Conservation (phyloP, 371 early-diverging fungal genomes). For the Mortierella sp. region DNA sequence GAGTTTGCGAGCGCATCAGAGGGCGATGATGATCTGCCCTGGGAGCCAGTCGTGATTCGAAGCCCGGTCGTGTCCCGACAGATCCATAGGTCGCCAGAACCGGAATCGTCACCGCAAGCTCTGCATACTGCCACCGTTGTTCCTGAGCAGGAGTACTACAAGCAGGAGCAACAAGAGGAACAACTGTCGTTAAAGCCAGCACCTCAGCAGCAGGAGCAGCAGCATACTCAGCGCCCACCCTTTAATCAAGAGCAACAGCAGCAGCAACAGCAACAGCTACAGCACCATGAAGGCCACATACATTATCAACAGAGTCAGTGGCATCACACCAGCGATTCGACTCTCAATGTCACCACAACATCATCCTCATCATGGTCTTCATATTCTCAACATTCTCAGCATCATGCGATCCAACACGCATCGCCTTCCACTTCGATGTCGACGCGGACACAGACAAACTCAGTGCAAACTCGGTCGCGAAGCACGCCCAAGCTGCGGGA, state of each 20-base stretch:
- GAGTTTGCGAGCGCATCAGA: slow-evolving; percentile 56
- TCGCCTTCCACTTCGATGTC: slow-evolving; percentile 12
- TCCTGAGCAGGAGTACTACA: no score
- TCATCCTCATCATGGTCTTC: not conserved
- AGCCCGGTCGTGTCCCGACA: slow-evolving; percentile 34
- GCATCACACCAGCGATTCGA: not conserved
- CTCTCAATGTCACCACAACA: not conserved
- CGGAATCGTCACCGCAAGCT: no score
- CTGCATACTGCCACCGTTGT: no score
- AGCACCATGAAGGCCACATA: slow-evolving; percentile 12
- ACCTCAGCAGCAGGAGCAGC: not conserved
- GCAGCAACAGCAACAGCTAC: not conserved
- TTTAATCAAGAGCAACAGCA: slow-evolving; percentile 3
- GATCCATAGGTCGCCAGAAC: slow-evolving; percentile 1
- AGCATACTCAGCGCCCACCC: slow-evolving; percentile 1
- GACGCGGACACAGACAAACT: slow-evolving; percentile 9
- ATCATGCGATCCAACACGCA: slow-evolving; percentile 9
- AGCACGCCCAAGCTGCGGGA: slow-evolving; percentile 41
- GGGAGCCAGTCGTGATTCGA: slow-evolving; percentile 36
- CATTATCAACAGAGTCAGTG: not conserved
- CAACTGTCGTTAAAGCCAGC: no score
- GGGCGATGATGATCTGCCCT: slow-evolving; percentile 50
- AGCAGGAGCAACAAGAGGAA: not conserved
- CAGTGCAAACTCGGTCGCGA: slow-evolving; percentile 7
- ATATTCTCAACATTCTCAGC: slow-evolving; percentile 11